Percentiles rank a stretch among this genome's conserved stretches.
Evolutionary conservation across 306 rosid species (phyloP).

Genomic region (Trichosanthes truncata): DNA sequence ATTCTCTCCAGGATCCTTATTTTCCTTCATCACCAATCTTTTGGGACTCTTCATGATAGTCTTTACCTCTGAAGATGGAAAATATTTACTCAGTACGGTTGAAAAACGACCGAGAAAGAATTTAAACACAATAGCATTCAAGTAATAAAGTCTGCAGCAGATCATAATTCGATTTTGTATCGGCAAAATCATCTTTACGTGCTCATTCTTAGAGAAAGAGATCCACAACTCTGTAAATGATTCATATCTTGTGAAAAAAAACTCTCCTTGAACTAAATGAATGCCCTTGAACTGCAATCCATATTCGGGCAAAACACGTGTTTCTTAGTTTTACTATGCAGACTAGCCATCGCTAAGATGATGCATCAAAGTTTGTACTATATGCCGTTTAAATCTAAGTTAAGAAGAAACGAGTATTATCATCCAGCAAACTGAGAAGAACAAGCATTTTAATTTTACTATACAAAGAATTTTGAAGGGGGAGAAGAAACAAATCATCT

Average conservation of each 20-base stretch:
- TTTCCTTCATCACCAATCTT: conserved; percentile 53
- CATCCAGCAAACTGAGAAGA: background rate
- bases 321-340: background rate
- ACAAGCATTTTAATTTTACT: background rate
- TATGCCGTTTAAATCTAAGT: background rate
- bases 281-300: background rate
- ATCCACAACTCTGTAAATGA: background rate
- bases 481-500: background rate
- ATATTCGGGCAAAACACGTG: background rate
- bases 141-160: background rate
- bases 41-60: conserved; percentile 76
- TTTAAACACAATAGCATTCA: background rate
- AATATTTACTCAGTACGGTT: background rate
- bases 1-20: conserved; percentile 46
- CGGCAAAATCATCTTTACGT: background rate
- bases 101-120: background rate
- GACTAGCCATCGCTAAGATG: background rate
- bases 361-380: too few relatives aligned
- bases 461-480: background rate
- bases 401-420: background rate
- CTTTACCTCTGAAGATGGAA: conserved; percentile 50
- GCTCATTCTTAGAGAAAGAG: background rate
- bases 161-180: background rate
- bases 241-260: background rate
- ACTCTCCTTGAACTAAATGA: background rate